Conservation (phyloP, 345 rosid species). For the Aquilaria yunnanensis region DNA sequence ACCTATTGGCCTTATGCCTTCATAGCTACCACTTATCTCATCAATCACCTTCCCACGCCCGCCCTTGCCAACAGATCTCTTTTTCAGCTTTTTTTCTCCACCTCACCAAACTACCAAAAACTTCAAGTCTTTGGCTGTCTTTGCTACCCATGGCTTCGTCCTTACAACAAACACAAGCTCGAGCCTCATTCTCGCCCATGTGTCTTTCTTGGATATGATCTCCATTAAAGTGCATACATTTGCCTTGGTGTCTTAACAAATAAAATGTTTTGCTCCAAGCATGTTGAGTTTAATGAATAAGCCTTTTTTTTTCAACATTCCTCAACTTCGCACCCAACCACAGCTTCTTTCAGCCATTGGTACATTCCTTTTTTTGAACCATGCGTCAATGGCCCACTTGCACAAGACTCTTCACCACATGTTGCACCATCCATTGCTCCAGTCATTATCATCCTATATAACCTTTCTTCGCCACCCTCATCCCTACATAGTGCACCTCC, state of each 20-base stretch:
- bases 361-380: no score
- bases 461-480: no score
- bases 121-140: neutral
- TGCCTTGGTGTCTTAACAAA: neutral
- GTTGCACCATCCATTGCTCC: no score
- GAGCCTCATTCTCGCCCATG: neutral
- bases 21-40: neutral
- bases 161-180: neutral
- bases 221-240: neutral
- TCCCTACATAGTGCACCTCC: no score
- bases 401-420: no score
- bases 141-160: neutral
- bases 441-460: no score
- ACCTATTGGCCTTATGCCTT: neutral
- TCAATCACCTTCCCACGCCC: neutral
- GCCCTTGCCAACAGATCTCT: neutral
- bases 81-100: neutral
- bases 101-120: neutral
- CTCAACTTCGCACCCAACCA: no score
- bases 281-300: neutral
- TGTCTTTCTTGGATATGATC: conserved; percentile 1
- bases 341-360: no score
- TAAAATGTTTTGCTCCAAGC: neutral
- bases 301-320: neutral
- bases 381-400: no score